A percentile compares a stretch with the other conserved stretches of the same genome.
These are phyloP conservation scores for Umbelopsis sp. DNA, from an alignment of 371 early-diverging fungal species.

Conservation along the genomic window DNA sequence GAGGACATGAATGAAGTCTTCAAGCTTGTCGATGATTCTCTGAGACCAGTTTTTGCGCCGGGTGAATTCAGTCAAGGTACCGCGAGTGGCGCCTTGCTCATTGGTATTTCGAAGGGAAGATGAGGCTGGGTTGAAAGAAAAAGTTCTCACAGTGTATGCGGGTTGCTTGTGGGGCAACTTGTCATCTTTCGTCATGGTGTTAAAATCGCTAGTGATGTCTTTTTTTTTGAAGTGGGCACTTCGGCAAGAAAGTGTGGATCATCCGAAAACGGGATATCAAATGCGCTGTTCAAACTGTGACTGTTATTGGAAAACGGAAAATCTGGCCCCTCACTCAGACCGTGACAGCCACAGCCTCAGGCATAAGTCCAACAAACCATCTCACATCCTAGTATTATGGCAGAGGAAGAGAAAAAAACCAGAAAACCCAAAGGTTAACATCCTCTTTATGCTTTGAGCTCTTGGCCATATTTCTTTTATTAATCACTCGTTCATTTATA, in stretches of 20 bases:
- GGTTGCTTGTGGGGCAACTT: constrained; percentile 11
- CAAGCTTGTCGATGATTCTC: constrained; percentile 50
- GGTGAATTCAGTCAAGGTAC: constrained; percentile 41
- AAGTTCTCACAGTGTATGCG: constrained; percentile 4
- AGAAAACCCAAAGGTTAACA: constrained; percentile 7
- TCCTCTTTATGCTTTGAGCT: neutral
- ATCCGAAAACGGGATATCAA: neutral
- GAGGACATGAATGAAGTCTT: constrained; percentile 60
- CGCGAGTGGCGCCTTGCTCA: neutral
- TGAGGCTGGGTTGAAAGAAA: neutral
- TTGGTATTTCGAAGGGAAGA: neutral
- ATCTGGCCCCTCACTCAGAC: neutral
- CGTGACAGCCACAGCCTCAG: constrained; percentile 4
- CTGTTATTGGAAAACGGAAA: neutral
- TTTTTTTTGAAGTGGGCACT: too few species aligned
- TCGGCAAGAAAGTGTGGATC: too few species aligned
- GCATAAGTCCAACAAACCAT: neutral
- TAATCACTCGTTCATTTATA: neutral
- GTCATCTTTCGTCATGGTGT: neutral
- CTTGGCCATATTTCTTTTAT: neutral
- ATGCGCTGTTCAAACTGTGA: neutral
- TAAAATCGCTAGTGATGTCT: neutral
- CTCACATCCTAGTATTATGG: neutral
- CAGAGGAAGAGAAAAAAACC: constrained; percentile 13
- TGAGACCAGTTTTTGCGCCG: constrained; percentile 48